A percentile compares a stretch with the other conserved stretches of the same genome.
phyloP scores from a whole-genome alignment of 257 asterid species.

The Nyctanthes arbortristis region DNA sequence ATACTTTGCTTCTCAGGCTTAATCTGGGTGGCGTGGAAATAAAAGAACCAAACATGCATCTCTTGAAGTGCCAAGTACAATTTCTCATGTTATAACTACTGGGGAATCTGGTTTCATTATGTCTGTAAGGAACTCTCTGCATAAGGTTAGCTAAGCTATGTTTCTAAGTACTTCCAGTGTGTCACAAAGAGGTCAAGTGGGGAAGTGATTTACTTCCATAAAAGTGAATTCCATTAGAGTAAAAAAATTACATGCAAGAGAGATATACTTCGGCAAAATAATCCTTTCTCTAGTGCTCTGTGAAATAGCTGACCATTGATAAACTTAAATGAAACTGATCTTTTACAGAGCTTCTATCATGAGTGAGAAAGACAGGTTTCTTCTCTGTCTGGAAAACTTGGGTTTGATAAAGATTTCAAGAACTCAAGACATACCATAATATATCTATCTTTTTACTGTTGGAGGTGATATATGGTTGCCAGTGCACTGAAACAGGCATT shows the following conservation, averaged over 20 bases:
- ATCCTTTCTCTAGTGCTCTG: background rate
- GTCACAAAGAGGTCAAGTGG: background rate
- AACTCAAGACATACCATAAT: background rate
- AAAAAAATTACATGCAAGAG: background rate
- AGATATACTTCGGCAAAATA: background rate
- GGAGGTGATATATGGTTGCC: background rate
- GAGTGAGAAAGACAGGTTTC: background rate
- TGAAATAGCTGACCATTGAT: background rate
- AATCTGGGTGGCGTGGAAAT: background rate
- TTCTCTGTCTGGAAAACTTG: background rate
- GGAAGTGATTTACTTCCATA: background rate
- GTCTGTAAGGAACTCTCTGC: background rate
- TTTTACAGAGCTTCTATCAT: background rate
- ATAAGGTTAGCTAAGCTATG: too few species aligned
- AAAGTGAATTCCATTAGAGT: background rate
- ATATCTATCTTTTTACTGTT: background rate
- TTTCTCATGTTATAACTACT: background rate
- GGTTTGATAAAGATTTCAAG: background rate
- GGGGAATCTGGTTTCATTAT: background rate
- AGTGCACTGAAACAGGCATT: background rate
- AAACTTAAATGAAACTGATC: background rate
- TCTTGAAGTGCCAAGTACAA: background rate
- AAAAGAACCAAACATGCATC: background rate
- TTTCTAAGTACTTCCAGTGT: background rate
- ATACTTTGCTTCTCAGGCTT: background rate